Evolutionary conservation across 768 basidiomycete genomes (phyloP).

Genomic region (Kwoniella europaea): DNA sequence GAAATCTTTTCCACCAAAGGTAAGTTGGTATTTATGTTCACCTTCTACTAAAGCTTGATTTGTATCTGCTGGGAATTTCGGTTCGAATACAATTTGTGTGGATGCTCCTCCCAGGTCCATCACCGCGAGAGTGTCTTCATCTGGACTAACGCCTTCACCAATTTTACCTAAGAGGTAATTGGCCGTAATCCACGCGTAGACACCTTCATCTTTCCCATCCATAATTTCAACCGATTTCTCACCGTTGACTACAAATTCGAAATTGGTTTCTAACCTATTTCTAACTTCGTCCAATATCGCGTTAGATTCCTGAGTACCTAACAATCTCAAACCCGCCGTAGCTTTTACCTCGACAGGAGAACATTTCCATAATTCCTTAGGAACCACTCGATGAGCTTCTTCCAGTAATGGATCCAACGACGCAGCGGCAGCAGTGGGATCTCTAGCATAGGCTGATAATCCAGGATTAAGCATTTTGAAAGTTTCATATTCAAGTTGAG

Average conservation of each 20-base stretch:
- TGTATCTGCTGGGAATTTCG: conserved; percentile 64
- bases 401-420: conserved; percentile 79
- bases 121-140: conserved; percentile 75
- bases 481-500: conserved; percentile 87
- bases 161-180: conserved; percentile 87
- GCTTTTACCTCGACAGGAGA: conserved; percentile 91
- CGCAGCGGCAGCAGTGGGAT: conserved; percentile 73
- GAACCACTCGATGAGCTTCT: conserved; percentile 79
- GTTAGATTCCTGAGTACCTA: conserved; percentile 68
- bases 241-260: conserved; percentile 70
- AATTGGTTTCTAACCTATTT: conserved; percentile 64
- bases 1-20: conserved; percentile 72
- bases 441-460: conserved; percentile 67
- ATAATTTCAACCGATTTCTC: conserved; percentile 77
- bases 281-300: conserved; percentile 79
- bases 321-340: conserved; percentile 80
- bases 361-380: conserved; percentile 68
- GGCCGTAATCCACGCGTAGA: conserved; percentile 94
- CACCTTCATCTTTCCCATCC: conserved; percentile 93
- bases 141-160: conserved; percentile 62
- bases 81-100: conserved; percentile 97
- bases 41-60: conserved; percentile 68
- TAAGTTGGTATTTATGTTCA: conserved; percentile 87
- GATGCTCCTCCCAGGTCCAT: conserved; percentile 96
- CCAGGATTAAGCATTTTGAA: conserved; percentile 84